Conservation (phyloP, 2,329 filamentous ascomycete genomes). For the Lasiodiplodia sp. region DNA sequence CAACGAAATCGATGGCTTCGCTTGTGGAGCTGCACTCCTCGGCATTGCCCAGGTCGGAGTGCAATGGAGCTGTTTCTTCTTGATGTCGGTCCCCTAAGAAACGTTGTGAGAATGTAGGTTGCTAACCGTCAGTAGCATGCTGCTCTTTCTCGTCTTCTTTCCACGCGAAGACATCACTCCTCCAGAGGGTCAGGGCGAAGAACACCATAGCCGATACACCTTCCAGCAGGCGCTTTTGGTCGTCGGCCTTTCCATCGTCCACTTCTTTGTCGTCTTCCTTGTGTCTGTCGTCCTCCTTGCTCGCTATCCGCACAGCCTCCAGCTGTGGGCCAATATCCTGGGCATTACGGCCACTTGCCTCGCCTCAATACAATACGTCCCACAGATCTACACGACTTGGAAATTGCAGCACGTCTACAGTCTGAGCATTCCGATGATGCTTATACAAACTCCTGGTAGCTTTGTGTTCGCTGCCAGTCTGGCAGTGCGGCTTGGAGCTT, state of each 20-base stretch:
- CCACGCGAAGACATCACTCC: slow-evolving; percentile 47
- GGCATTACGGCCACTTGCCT: slow-evolving; percentile 81
- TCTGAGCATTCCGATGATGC: slow-evolving; percentile 96
- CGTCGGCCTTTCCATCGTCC: slow-evolving; percentile 73
- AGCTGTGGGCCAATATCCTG: slow-evolving; percentile 83
- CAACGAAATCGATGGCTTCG: slow-evolving; percentile 77
- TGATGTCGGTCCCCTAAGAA: slow-evolving; percentile 71
- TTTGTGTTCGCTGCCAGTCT: slow-evolving; percentile 89
- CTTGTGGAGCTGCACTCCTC: slow-evolving; percentile 84
- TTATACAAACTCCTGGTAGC: slow-evolving; percentile 93
- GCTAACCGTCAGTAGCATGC: slow-evolving; percentile 64
- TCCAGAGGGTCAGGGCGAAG: slow-evolving; percentile 34
- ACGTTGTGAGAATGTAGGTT: too few relatives aligned
- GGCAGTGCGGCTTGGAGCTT: slow-evolving; percentile 76
- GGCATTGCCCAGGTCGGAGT: slow-evolving; percentile 90
- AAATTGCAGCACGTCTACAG: slow-evolving; percentile 85
- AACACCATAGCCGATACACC: slow-evolving; percentile 51
- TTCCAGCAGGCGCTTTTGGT: slow-evolving; percentile 83
- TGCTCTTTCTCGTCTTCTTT: slow-evolving; percentile 97
- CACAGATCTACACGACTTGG: slow-evolving; percentile 94
- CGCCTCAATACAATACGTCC: slow-evolving; percentile 88
- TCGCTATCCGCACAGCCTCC: slow-evolving; percentile 68
- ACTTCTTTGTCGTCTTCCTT: slow-evolving; percentile 77
- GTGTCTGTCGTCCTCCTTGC: slow-evolving; percentile 70
- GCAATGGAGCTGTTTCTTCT: slow-evolving; percentile 89